A percentile compares a stretch with the other conserved stretches of the same genome.
Evolutionary conservation across 208 protist species (phyloP).

Genomic region (Balamuthia mandrillaris): DNA sequence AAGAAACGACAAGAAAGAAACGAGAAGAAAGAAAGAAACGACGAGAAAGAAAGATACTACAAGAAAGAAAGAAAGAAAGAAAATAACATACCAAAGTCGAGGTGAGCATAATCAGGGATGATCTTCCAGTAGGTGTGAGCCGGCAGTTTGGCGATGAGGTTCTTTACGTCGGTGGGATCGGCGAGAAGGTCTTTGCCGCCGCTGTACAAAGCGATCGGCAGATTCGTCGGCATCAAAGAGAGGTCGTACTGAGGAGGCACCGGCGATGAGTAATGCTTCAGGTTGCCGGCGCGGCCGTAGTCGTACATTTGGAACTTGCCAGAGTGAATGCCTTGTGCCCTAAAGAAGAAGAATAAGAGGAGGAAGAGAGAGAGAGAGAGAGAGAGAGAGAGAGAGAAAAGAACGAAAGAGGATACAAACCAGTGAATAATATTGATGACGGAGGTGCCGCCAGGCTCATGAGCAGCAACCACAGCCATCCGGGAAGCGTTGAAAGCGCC

Average conservation of each 20-base stretch:
- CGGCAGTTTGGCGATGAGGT: neutral
- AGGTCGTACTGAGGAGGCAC: constrained; percentile 2
- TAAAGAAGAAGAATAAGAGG: neutral
- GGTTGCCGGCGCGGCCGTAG: neutral
- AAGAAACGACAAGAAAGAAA: no score
- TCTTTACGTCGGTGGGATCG: neutral
- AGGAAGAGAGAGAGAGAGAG: neutral
- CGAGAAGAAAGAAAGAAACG: no score
- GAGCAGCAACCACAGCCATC: neutral
- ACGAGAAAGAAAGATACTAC: no score
- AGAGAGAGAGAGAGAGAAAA: neutral
- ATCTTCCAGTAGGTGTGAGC: neutral
- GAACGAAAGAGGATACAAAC: neutral
- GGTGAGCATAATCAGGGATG: neutral
- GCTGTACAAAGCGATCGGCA: constrained; percentile 15
- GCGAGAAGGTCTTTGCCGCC: constrained; percentile 29
- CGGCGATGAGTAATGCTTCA: neutral
- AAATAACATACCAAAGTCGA: constrained; percentile 1
- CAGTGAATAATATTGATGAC: constrained; percentile 53
- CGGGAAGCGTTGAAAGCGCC: constrained; percentile 39
- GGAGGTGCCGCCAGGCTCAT: constrained; percentile 51
- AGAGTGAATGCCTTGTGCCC: neutral
- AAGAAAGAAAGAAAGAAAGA: no score
- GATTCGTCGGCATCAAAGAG: neutral
- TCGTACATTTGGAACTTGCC: neutral